Conservation (phyloP, 495 filamentous ascomycete species). For the Penicillium cinerascens region DNA sequence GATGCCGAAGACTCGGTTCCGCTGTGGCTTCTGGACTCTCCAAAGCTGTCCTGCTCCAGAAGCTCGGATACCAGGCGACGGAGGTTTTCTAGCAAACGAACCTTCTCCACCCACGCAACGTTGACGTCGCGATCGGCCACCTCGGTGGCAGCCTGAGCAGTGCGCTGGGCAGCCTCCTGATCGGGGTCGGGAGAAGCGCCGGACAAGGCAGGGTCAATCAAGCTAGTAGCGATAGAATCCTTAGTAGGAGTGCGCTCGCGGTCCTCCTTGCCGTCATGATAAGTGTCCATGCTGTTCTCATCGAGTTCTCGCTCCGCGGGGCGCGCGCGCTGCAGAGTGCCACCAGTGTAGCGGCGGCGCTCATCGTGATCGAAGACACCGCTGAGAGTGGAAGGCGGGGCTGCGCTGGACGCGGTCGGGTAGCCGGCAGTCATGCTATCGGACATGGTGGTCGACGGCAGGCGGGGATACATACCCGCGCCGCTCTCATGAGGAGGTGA, state of each 20-base stretch:
- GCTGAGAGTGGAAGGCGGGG: slow-evolving; percentile 73
- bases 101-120: slow-evolving; percentile 79
- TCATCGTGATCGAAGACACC: slow-evolving; percentile 76
- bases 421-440: slow-evolving; percentile 54
- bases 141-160: slow-evolving; percentile 44
- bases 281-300: slow-evolving; percentile 52
- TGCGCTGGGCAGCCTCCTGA: slow-evolving; percentile 41
- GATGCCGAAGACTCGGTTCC: slow-evolving; percentile 18
- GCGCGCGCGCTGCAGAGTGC: slow-evolving; percentile 73
- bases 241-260: slow-evolving; percentile 45
- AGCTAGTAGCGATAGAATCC: slow-evolving; percentile 41
- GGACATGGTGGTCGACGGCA: slow-evolving; percentile 68
- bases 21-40: slow-evolving; percentile 27
- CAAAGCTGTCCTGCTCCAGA: slow-evolving; percentile 62
- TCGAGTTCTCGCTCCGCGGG: slow-evolving; percentile 38
- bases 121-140: slow-evolving; percentile 51
- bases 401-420: slow-evolving; percentile 59
- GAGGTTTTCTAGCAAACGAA: slow-evolving; percentile 73
- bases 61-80: slow-evolving; percentile 63
- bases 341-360: slow-evolving; percentile 82
- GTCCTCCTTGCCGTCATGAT: slow-evolving; percentile 48
- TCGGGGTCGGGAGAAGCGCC: slow-evolving; percentile 32
- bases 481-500: slow-evolving; percentile 62
- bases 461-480: slow-evolving; percentile 75
- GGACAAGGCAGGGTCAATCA: slow-evolving; percentile 54